phyloP scores from a whole-genome alignment of 2,329 filamentous ascomycete genomes.

The Aspergillus eucalypticola region DNA sequence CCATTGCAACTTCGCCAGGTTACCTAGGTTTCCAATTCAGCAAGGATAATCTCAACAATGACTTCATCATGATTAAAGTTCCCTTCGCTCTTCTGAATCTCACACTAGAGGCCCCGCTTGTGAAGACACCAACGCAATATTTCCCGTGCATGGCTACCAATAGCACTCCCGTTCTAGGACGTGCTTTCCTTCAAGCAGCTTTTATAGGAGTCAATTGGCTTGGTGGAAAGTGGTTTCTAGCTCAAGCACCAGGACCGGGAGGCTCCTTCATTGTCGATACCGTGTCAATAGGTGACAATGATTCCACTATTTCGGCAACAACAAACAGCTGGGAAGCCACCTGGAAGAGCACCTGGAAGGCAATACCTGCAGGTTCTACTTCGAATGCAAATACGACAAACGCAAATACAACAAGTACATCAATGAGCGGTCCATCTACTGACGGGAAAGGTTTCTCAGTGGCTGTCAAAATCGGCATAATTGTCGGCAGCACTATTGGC shows the following conservation, averaged over 20 bases:
- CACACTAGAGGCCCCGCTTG: slow-evolving; percentile 21
- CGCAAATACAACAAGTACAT: neutral
- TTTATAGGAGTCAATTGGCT: slow-evolving; percentile 24
- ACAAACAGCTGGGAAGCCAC: neutral
- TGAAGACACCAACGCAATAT: slow-evolving; percentile 18
- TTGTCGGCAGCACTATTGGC: neutral
- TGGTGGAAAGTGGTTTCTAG: slow-evolving; percentile 19
- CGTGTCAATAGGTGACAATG: neutral
- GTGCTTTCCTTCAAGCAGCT: slow-evolving; percentile 20
- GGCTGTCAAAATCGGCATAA: neutral
- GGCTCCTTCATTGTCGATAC: neutral
- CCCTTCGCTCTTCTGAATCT: slow-evolving; percentile 26
- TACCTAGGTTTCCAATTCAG: slow-evolving; percentile 19
- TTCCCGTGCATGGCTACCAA: slow-evolving; percentile 21
- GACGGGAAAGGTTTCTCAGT: neutral
- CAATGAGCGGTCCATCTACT: neutral
- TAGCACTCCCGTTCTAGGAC: neutral
- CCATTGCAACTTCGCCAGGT: slow-evolving; percentile 18
- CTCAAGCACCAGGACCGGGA: slow-evolving; percentile 25
- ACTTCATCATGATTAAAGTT: slow-evolving; percentile 24
- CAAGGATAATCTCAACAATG: slow-evolving; percentile 15
- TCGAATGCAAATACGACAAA: neutral
- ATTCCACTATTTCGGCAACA: neutral
- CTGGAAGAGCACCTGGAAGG: neutral
- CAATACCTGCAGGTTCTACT: neutral